Conservation (phyloP, 805 yeast species). For the Sugiyamaella chiloensis region DNA sequence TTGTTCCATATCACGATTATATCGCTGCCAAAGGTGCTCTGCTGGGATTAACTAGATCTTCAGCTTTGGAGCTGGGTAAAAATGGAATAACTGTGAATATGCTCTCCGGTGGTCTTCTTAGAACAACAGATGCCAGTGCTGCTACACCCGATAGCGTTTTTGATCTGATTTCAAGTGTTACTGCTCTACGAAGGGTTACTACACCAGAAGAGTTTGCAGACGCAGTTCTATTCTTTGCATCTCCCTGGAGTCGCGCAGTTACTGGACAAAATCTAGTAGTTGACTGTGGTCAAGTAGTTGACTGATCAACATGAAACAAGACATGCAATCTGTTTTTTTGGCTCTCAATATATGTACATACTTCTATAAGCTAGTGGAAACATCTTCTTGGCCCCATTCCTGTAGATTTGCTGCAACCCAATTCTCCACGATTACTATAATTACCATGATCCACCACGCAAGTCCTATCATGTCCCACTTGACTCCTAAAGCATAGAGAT, state of each 20-base stretch:
- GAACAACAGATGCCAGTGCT: constrained; percentile 5
- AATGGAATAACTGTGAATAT: constrained; percentile 3
- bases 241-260: constrained; percentile 8
- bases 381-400: constrained; percentile 1
- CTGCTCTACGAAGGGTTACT: constrained; percentile 1
- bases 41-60: background rate
- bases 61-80: constrained; percentile 2
- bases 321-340: too few relatives aligned
- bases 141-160: constrained; percentile 5
- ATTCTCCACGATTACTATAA: constrained; percentile 10
- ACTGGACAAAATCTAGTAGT: constrained; percentile 5
- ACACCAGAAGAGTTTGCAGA: constrained; percentile 6
- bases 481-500: constrained; percentile 16
- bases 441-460: constrained; percentile 18
- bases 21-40: background rate
- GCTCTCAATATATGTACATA: too few relatives aligned
- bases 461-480: constrained; percentile 13
- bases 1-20: constrained; percentile 2
- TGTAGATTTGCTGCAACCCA: constrained; percentile 4
- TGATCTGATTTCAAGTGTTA: constrained; percentile 2
- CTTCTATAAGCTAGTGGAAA: background rate
- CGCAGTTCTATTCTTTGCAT: constrained; percentile 6
- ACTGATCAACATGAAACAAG: too few relatives aligned
- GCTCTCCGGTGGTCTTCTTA: constrained; percentile 4
- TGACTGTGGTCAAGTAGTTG: constrained; percentile 2